phyloP scores from a whole-genome alignment of 2,329 filamentous ascomycete genomes.

The Curvularia sp. region DNA sequence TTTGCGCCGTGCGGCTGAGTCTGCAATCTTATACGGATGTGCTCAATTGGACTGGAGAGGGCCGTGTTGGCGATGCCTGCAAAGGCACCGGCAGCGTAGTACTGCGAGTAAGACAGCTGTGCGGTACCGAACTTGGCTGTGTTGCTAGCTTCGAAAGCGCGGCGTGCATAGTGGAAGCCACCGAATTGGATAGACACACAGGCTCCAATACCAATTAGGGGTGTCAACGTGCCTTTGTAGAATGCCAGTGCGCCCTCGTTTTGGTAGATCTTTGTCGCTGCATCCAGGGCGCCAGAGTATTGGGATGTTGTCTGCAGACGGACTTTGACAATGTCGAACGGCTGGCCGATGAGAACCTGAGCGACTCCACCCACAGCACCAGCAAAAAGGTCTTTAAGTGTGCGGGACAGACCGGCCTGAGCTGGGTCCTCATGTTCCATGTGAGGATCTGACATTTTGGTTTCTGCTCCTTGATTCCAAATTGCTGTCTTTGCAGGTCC shows the following conservation, averaged over 20 bases:
- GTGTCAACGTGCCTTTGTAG: constrained; percentile 97
- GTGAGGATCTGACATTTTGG: constrained; percentile 42
- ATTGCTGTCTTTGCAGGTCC: constrained; percentile 2
- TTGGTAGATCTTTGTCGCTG: constrained; percentile 82
- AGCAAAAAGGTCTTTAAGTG: constrained; percentile 87
- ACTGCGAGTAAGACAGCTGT: constrained; percentile 79
- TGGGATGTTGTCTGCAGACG: constrained; percentile 87
- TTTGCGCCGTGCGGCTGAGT: constrained; percentile 89
- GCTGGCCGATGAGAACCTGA: constrained; percentile 87
- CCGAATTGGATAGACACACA: constrained; percentile 98
- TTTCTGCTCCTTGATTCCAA: constrained; percentile 7
- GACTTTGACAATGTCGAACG: constrained; percentile 81
- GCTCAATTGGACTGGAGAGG: constrained; percentile 91
- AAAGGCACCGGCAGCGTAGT: constrained; percentile 89
- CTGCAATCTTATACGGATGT: constrained; percentile 93
- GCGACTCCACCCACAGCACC: constrained; percentile 92
- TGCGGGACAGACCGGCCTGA: constrained; percentile 48
- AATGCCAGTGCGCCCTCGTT: constrained; percentile 90
- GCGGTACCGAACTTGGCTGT: constrained; percentile 49
- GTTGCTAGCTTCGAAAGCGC: constrained; percentile 82
- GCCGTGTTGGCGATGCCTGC: constrained; percentile 89
- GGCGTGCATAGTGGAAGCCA: constrained; percentile 90
- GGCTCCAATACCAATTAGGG: constrained; percentile 92
- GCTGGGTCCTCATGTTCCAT: constrained; percentile 50
- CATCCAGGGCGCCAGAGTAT: constrained; percentile 80